Base-by-base conservation (phyloP, 2,329 filamentous ascomycete genomes). In the Penicillium sp. region DNA sequence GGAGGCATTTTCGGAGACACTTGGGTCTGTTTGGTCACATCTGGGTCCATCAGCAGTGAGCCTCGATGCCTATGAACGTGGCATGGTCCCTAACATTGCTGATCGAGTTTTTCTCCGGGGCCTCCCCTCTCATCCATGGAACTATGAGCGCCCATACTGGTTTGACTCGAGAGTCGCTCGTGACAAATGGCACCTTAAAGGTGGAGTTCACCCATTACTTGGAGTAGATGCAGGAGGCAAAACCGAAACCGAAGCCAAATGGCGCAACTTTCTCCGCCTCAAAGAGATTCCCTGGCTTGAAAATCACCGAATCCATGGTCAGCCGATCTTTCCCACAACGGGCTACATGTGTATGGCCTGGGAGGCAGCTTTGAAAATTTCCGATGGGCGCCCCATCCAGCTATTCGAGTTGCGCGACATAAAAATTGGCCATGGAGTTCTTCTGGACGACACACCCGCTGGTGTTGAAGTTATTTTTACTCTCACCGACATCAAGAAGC, bases 111-210 rank as follows among this genome's bases (percentile, higher is more conserved):
- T 42, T 13, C 8, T 42, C 11, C 9, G 39, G 3, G 19, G 57
- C 78, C 79, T 10, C 67, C 77, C 1, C 55, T 78, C 4, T 68
- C 67, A 42, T 23, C 19, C 39, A 42, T 42, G 39, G 39, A 23
- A 10, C 39, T 42, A 42, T 23, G 39, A 42, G 9, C 39, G 39
- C 19, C 19, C 39, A 23, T 42, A 42, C 19, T 42, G 39, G 39
- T 23, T 23, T 23, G 11, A 42, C 9, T 21, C 39, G 10, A 42
- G 39, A 6, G 1, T 21, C 13, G 9, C 19, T 19, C 39, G 11
- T 42, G 39, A 42, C 0, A 42, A 42, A 42, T 42, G 39, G 19
- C 39, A 42, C 4, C 19, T 3, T 13, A 23, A 6, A 23, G 19
- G 19, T 42, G 39, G 5, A 23, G 10, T 23, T 7, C 39, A 42